These are phyloP conservation scores for Bruguiera sexangula DNA, from an alignment of 345 rosid genomes.

Conservation along the genomic window DNA sequence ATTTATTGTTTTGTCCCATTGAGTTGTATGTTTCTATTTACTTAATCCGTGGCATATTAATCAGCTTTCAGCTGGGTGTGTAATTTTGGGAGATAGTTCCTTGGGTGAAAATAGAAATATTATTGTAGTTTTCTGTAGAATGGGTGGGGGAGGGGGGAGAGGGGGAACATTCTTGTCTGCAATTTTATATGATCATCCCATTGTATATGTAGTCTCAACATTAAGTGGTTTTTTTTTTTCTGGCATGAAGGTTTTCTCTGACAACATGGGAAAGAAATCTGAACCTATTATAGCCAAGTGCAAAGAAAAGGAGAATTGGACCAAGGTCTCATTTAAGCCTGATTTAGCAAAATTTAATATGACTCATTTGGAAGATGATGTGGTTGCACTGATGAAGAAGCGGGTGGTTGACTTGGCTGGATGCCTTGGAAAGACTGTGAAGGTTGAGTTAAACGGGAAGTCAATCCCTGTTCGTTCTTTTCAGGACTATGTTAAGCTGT, in stretches of 20 bases:
- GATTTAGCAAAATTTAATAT: constrained; percentile 78
- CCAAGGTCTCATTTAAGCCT: constrained; percentile 83
- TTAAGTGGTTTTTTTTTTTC: background rate
- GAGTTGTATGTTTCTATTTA: too few relatives aligned
- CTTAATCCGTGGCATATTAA: too few relatives aligned
- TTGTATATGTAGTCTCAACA: background rate
- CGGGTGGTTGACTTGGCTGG: constrained; percentile 91
- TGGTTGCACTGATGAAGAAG: constrained; percentile 87
- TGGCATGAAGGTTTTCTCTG: constrained; percentile 62
- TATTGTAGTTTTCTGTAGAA: too few relatives aligned
- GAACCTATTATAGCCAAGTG: constrained; percentile 71
- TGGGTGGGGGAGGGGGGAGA: too few relatives aligned
- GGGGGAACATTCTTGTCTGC: background rate
- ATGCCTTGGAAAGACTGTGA: constrained; percentile 87
- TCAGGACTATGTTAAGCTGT: constrained; percentile 70
- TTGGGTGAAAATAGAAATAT: too few relatives aligned
- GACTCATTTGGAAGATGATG: constrained; percentile 81
- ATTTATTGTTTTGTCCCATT: too few relatives aligned
- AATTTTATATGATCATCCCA: background rate
- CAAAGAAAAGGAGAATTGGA: constrained; percentile 77
- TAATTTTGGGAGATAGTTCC: too few relatives aligned
- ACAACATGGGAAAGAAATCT: constrained; percentile 87
- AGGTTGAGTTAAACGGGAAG: constrained; percentile 79
- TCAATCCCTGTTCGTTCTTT: constrained; percentile 72
- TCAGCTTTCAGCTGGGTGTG: too few relatives aligned